Base-by-base conservation (phyloP, 2,329 filamentous ascomycete genomes). In the Pestalotiopsis sp. region DNA sequence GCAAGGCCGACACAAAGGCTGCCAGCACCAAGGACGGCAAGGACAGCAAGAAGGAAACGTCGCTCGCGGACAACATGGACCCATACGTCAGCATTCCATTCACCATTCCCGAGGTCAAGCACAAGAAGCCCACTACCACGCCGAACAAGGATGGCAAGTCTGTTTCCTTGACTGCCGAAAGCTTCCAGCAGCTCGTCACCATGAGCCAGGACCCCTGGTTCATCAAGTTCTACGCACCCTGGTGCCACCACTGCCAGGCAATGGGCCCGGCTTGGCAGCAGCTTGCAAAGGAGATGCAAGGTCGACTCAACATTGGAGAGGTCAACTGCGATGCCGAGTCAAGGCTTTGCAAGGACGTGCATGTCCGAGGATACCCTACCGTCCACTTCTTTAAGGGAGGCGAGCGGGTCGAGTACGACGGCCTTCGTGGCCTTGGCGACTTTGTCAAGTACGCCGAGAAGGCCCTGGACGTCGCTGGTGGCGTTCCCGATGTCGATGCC, bases 161-260 rank as follows among this genome's bases (percentile, higher is more conserved):
- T 6, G 85, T 94, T 41, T 82, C 90, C 6, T 86, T 99, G 66
- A 94, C 90, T 2, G 91, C 93, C 0, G 94, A 98, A 77, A 93
- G 86, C 71, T 99, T 99, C 83, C 92, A 97, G 78, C 90, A 89
- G 68, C 84, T 92, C 49, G 95, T 99, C 61, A 97, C 94, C 3
- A 92, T 91, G 78, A 94, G 94, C 0, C 90, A 93, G 72, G 94
- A 98, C 71, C 92, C 95, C 5, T 99, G 96, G 96, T 98, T 99
- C 78, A 90, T 99, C 85, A 99, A 99, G 81, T 98, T 99, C 79
- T 98, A 98, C 79, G 95, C 94, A 20, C 97, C 96, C 5, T 98
- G 95, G 96, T 99, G 96, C 80, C 90, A 91, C 74, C 96, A 99
- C 81, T 99, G 97, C 81, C 93, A 97, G 82, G 93, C 93, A 49